Conservation (phyloP, 805 yeast species). For the Jamesozyma lodderae region DNA sequence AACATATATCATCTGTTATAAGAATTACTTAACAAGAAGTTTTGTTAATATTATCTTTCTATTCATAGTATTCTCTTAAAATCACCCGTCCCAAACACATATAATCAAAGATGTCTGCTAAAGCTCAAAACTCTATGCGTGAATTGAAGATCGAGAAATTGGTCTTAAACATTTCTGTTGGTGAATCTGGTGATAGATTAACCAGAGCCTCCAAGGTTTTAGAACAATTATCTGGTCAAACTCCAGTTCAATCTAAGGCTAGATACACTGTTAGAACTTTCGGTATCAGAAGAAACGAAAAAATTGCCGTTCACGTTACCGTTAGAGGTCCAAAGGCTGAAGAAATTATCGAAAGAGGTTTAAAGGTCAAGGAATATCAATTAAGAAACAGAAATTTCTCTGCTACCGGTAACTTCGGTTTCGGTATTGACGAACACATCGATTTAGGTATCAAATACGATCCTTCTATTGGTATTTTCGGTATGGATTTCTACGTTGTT, state of each 20-base stretch:
- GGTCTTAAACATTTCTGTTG: conserved; percentile 99
- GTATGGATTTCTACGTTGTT: conserved; percentile 99
- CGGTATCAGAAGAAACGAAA: conserved; percentile 99
- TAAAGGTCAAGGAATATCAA: conserved; percentile 99
- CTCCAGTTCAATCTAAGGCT: conserved; percentile 99
- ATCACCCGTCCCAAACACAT: conserved; percentile 6
- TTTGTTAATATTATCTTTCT: no score
- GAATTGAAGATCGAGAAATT: conserved; percentile 98
- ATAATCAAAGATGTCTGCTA: conserved; percentile 37
- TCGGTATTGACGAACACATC: conserved; percentile 99
- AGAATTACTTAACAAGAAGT: background rate
- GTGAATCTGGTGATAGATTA: conserved; percentile 99
- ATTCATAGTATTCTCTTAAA: no score
- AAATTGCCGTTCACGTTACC: conserved; percentile 98
- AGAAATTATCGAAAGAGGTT: conserved; percentile 99
- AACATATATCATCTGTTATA: background rate
- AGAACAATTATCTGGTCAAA: conserved; percentile 99
- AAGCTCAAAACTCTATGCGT: conserved; percentile 91
- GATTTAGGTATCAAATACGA: conserved; percentile 99
- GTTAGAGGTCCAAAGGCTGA: conserved; percentile 99
- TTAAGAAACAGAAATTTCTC: conserved; percentile 91
- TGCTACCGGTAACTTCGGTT: conserved; percentile 99
- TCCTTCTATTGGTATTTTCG: conserved; percentile 99
- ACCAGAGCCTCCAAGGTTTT: conserved; percentile 99
- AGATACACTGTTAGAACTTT: conserved; percentile 99